Conservation (phyloP, 768 basidiomycete genomes). For the Suillus plorans region DNA sequence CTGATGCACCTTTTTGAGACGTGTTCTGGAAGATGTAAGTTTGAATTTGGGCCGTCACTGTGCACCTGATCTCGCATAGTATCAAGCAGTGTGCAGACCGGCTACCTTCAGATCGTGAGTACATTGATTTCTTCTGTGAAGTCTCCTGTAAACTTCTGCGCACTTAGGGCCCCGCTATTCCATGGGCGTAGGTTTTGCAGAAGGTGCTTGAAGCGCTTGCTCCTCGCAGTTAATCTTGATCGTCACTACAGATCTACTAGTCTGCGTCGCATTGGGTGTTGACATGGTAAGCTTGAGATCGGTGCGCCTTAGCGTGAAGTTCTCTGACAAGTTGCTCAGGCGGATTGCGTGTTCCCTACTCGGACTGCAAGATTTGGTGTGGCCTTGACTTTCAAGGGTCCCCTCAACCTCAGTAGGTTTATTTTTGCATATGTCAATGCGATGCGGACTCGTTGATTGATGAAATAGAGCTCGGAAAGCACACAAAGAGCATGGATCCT, state of each 20-base stretch:
- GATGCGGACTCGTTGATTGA: conserved; percentile 8
- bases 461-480: conserved; percentile 53
- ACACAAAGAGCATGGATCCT: conserved; percentile 64
- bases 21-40: conserved; percentile 82
- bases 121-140: conserved; percentile 1
- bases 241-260: conserved; percentile 64
- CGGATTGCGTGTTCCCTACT: conserved; percentile 93
- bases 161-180: conserved; percentile 78
- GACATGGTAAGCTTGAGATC: conserved; percentile 66
- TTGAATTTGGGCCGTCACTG: conserved; percentile 3
- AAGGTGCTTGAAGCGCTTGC: conserved; percentile 49
- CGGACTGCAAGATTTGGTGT: conserved; percentile 91
- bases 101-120: conserved; percentile 74
- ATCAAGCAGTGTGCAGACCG: conserved; percentile 81
- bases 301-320: background rate
- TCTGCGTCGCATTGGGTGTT: conserved; percentile 88
- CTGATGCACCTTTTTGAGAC: conserved; percentile 42
- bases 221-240: background rate
- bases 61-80: conserved; percentile 37
- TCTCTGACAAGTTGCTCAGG: conserved; percentile 40
- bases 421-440: background rate
- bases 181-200: conserved; percentile 92
- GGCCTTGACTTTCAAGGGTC: conserved; percentile 78
- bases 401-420: conserved; percentile 71
- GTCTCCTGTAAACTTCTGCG: conserved; percentile 7